Evolutionary conservation across 2,329 filamentous ascomycete species (phyloP), one percentile per base, ranked within the genome.

Genomic region (Fusarium annulatum): DNA sequence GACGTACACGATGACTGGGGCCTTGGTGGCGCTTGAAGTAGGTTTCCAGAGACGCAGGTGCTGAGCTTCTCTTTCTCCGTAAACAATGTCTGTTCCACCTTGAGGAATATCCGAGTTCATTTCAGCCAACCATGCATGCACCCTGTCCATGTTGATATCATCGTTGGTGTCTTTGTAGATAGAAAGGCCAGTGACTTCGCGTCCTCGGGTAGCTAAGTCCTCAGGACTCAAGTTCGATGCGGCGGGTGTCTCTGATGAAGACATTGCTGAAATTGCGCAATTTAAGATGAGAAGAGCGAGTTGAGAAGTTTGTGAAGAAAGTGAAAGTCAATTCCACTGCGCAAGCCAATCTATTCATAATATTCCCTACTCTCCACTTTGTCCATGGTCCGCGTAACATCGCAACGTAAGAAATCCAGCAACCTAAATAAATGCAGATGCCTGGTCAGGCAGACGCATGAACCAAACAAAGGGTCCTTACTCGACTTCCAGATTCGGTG

Each of bases 41-140:
- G 64, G 33, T 5, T 53, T 41, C 64, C 64, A 67, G 2, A 67
- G 28, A 8, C 64, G 63, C 16, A 67, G 41, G 3, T 26, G 41
- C 1, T 67, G 64, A 3, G 36, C 28, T 16, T 42, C 36, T 5
- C 41, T 53, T 18, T 33, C 6, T 5, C 64, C 64, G 14, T 52
- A 67, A 0, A 34, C 21, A 8, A 61, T 28, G 2, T 67, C 64
- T 5, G 4, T 16, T 4, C 64, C 64, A 1, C 63, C 63, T 34
- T 48, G 46, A 4, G 64, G 64, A 0, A 61, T 21, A 7, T 67
- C 64, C 0, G 15, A 10, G 12, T 67, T 36, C 63, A 67, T 67
- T 7, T 61, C 43, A 3, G 46, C 21, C 21, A 67, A 14, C 0
- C 67, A 18, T 3, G 52, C 36, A 3, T 39, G 28, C 0, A 48